Percentiles rank a stretch among this genome's conserved stretches.
Evolutionary conservation across 2,329 filamentous ascomycete genomes (phyloP).

Genomic region (Huntiella omanensis): DNA sequence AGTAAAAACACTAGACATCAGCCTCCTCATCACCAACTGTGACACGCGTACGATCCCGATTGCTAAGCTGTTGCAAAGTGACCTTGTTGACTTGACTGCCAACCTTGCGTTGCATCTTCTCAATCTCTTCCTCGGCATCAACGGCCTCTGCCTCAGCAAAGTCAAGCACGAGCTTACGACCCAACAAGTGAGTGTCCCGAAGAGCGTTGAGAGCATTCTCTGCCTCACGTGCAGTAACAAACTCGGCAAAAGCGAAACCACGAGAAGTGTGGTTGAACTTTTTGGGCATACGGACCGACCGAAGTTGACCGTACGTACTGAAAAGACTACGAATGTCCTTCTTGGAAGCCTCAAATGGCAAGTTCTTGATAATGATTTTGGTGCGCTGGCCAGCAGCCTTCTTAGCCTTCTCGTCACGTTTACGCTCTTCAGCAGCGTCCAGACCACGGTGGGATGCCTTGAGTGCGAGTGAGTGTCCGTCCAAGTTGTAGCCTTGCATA

Average conservation of each 20-base stretch:
- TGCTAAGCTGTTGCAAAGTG: slow-evolving; percentile 71
- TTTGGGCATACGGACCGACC: slow-evolving; percentile 82
- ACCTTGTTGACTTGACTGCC: slow-evolving; percentile 81
- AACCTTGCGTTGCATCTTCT: slow-evolving; percentile 93
- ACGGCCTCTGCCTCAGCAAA: slow-evolving; percentile 77
- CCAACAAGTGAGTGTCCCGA: slow-evolving; percentile 81
- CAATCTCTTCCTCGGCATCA: slow-evolving; percentile 89
- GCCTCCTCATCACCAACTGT: slow-evolving; percentile 58
- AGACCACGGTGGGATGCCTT: slow-evolving; percentile 72
- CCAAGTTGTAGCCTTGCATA: slow-evolving; percentile 83
- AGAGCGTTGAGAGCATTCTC: slow-evolving; percentile 78
- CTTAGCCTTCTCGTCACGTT: slow-evolving; percentile 66
- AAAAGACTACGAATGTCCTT: slow-evolving; percentile 79
- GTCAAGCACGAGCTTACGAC: slow-evolving; percentile 73
- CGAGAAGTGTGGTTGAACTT: slow-evolving; percentile 79
- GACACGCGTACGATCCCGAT: slow-evolving; percentile 70
- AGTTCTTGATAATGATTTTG: slow-evolving; percentile 95
- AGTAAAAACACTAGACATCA: slow-evolving; percentile 22
- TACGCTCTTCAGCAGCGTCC: slow-evolving; percentile 74
- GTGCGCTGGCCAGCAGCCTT: slow-evolving; percentile 59
- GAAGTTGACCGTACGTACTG: slow-evolving; percentile 76
- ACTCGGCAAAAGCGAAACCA: slow-evolving; percentile 94
- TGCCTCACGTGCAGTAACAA: slow-evolving; percentile 78
- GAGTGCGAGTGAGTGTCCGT: slow-evolving; percentile 69
- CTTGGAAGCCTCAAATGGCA: slow-evolving; percentile 89